Conservation (phyloP, 345 rosid genomes). For the Gynandropsis gynandra region DNA sequence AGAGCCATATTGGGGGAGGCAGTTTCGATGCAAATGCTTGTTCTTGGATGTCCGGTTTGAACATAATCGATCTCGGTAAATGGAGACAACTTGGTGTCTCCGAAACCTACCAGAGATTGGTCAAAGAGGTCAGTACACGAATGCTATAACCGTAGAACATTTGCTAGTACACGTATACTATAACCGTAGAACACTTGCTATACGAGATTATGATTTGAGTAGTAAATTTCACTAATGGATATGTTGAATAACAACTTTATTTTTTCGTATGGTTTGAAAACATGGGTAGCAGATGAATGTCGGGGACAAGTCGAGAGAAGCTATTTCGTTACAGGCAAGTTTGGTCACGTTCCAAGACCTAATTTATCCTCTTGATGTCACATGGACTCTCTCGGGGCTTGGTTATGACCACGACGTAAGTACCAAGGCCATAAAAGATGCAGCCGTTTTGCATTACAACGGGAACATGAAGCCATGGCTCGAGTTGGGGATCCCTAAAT, state of each 20-base stretch:
- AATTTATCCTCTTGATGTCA: conserved; percentile 50
- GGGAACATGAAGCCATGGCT: conserved; percentile 99
- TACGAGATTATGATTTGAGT: too few species aligned
- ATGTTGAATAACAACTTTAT: background rate
- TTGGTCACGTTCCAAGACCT: conserved; percentile 71
- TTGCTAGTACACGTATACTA: too few species aligned
- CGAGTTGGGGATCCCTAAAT: conserved; percentile 80
- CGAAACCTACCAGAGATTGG: conserved; percentile 44
- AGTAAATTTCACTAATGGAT: too few species aligned
- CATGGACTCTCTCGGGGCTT: conserved; percentile 72
- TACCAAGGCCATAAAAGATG: conserved; percentile 41
- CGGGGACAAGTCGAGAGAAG: conserved; percentile 41
- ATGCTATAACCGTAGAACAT: background rate
- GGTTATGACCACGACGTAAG: conserved; percentile 61
- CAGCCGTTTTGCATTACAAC: conserved; percentile 76
- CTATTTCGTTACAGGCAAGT: conserved; percentile 53
- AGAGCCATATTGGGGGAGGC: conserved; percentile 38
- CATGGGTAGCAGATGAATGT: conserved; percentile 33
- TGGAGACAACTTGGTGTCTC: conserved; percentile 69
- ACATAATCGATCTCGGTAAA: conserved; percentile 63
- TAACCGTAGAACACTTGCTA: too few species aligned
- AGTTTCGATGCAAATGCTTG: conserved; percentile 41
- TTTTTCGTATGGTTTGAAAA: background rate
- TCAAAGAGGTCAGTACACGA: conserved; percentile 45
- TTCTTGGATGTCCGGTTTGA: conserved; percentile 92